Base-by-base conservation (phyloP, 164 flowering plant species). In the Aristolochia contorta region DNA sequence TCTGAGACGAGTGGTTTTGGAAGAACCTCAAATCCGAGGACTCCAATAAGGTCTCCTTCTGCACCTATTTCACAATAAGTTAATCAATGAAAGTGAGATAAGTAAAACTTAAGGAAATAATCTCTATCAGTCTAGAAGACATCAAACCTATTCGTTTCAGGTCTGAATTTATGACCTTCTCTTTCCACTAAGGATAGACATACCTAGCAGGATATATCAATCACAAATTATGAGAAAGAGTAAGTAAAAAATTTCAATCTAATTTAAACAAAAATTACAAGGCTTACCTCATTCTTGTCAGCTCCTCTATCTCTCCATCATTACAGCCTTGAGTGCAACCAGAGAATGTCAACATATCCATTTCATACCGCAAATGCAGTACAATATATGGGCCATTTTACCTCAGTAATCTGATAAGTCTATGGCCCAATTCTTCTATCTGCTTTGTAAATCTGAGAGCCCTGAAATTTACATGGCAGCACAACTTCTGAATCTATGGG, bases 261-360 rank as follows among this genome's bases (percentile, higher is more conserved):
- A 1, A 13, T 14, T 53, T 46, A 33, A 48, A 24, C 66, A 30
- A 57, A 21, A 49, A 51, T 45, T 4, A 30, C n/a, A 12, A 52
- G 16, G 16, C 65, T 67, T 45, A 87, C 98, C 98, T 85, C 97
- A 92, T 84, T 74, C 88, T 79, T 20, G 93, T 89, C 68, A 92
- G 69, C 54, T 92, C 96, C 4, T 89, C 93, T 19, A 79, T 86
- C 74, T 92, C 97, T 9, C 80, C 86, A 49, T 60, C 27, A 58
- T 68, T 87, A 72, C 95, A 91, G 24, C 98, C 98, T 67, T 91
- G 87, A 32, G 84, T 87, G 65, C 98, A 89, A 9, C 98, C 98
- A 58, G 98, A 91, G 71, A 91, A 91, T 27, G 98, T 92, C 62
- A 91, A 62, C 98, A 92, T 92, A 71, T 89, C 98, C 98, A 89